These are phyloP conservation scores for Penicillium maclennaniae DNA, from an alignment of 495 filamentous ascomycete genomes.

Conservation along the genomic window DNA sequence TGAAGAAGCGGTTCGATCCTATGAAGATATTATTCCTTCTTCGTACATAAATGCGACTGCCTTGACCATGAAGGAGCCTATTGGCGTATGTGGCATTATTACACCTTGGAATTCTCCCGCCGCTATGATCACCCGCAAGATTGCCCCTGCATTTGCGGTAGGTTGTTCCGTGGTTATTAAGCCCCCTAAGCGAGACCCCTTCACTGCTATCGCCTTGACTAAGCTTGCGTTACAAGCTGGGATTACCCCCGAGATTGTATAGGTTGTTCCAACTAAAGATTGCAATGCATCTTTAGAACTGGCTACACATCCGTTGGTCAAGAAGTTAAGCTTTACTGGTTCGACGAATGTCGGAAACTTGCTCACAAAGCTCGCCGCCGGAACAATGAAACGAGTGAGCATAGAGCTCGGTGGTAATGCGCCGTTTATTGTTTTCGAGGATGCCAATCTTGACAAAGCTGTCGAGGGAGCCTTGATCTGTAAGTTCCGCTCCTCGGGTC, in stretches of 20 bases:
- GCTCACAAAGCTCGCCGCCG: constrained; percentile 44
- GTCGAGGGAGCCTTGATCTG: constrained; percentile 65
- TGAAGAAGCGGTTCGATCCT: constrained; percentile 58
- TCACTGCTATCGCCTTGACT: constrained; percentile 41
- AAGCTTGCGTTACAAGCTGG: constrained; percentile 47
- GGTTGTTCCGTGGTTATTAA: constrained; percentile 50
- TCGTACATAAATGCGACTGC: constrained; percentile 43
- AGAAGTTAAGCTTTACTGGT: constrained; percentile 51
- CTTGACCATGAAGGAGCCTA: constrained; percentile 30
- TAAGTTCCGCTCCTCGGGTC: constrained; percentile 50
- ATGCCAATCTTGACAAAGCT: constrained; percentile 62
- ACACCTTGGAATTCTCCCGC: constrained; percentile 77
- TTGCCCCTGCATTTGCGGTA: constrained; percentile 53
- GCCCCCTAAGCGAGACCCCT: constrained; percentile 47
- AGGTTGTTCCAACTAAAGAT: constrained; percentile 24
- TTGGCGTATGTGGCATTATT: constrained; percentile 35
- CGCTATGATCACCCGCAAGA: constrained; percentile 80
- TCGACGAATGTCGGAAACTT: constrained; percentile 27
- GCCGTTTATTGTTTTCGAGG: constrained; percentile 80
- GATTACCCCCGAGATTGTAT: constrained; percentile 10
- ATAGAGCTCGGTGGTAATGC: constrained; percentile 89
- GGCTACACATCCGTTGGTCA: constrained; percentile 13
- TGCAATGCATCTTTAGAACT: constrained; percentile 27
- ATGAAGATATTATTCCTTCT: constrained; percentile 65
- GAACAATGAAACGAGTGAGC: constrained; percentile 71